These are phyloP conservation scores for Metschnikowia kunwiensis DNA, from an alignment of 805 yeast species.

Conservation along the genomic window DNA sequence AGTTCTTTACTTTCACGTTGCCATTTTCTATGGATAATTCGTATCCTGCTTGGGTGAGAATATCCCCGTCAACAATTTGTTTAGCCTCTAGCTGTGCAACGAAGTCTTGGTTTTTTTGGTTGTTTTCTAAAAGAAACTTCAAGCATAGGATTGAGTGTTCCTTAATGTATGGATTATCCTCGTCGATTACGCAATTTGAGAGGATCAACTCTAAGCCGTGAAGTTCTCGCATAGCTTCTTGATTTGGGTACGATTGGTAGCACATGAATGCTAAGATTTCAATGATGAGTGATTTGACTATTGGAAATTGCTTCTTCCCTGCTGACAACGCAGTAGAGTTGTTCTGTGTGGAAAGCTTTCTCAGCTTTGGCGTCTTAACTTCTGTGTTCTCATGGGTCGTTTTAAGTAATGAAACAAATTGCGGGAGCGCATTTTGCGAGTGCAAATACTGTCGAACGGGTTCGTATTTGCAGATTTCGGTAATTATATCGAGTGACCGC, in stretches of 20 bases:
- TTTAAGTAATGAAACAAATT: constrained; percentile 35
- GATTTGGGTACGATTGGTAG: constrained; percentile 51
- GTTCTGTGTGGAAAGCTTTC: background rate
- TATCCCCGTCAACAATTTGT: constrained; percentile 54
- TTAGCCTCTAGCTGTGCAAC: constrained; percentile 77
- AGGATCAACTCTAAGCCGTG: constrained; percentile 72
- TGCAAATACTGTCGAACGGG: constrained; percentile 34
- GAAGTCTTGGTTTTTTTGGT: constrained; percentile 68
- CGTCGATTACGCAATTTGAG: constrained; percentile 82
- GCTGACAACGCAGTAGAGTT: constrained; percentile 7
- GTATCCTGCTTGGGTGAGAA: constrained; percentile 67
- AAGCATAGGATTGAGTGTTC: constrained; percentile 82
- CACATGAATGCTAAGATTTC: constrained; percentile 62
- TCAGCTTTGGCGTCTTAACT: constrained; percentile 5
- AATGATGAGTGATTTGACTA: constrained; percentile 61
- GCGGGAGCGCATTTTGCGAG: constrained; percentile 40
- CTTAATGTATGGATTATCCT: constrained; percentile 81
- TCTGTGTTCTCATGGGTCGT: constrained; percentile 40
- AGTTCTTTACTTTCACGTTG: constrained; percentile 51
- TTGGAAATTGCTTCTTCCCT: constrained; percentile 45
- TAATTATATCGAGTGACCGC: constrained; percentile 38
- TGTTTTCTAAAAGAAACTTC: constrained; percentile 61
- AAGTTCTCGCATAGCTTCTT: constrained; percentile 60
- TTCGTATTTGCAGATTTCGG: constrained; percentile 41
- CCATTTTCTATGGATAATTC: constrained; percentile 75